Evolutionary conservation across 2,329 filamentous ascomycete genomes (phyloP).

Genomic region (Colletotrichum orchidophilum): DNA sequence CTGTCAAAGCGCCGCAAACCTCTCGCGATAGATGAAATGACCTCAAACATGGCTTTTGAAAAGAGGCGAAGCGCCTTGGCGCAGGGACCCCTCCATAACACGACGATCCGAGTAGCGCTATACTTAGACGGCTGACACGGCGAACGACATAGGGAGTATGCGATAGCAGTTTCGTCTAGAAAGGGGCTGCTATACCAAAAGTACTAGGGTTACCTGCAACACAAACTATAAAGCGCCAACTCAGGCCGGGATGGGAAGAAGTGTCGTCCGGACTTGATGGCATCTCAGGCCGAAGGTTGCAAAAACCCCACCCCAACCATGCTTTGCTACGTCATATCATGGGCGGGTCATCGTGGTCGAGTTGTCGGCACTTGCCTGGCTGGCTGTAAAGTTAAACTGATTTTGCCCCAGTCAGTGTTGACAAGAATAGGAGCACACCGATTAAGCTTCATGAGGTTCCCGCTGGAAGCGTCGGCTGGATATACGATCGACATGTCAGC

Average conservation of each 20-base stretch:
- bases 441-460: background rate
- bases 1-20: background rate
- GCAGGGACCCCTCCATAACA: slow-evolving; percentile 9
- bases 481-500: background rate
- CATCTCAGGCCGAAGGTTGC: background rate
- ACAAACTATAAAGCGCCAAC: background rate
- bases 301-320: background rate
- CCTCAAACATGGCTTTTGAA: slow-evolving; percentile 9
- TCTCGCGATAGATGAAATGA: slow-evolving; percentile 16
- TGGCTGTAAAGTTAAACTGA: background rate
- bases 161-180: background rate
- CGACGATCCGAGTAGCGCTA: background rate
- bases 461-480: background rate
- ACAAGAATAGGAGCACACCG: background rate
- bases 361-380: background rate
- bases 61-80: slow-evolving; percentile 7
- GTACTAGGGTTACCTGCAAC: background rate
- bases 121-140: background rate
- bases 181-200: background rate
- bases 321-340: background rate
- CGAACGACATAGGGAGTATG: background rate
- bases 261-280: slow-evolving; percentile 11
- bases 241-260: background rate
- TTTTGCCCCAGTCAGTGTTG: background rate
- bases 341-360: background rate